Conservation (phyloP, 2,329 filamentous ascomycete species). For the Pleomassaria siparia region DNA sequence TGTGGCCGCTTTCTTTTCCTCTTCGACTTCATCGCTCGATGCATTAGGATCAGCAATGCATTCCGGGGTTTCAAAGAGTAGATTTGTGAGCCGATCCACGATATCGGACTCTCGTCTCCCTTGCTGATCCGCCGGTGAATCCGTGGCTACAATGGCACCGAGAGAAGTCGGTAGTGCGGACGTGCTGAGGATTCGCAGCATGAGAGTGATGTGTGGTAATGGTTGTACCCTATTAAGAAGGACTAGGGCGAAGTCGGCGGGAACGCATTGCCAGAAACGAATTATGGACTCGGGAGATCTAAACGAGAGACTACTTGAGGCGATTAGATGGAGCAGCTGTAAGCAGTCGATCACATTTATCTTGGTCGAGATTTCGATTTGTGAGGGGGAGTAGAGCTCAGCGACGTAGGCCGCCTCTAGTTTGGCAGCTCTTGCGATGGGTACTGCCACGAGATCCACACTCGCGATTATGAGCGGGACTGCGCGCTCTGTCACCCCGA, state of each 20-base stretch:
- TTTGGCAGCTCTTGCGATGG: conserved; percentile 43
- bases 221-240: conserved; percentile 69
- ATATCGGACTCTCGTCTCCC: conserved; percentile 48
- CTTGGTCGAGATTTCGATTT: conserved; percentile 54
- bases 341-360: conserved; percentile 66
- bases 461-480: conserved; percentile 48
- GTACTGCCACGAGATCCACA: conserved; percentile 58
- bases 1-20: not conserved
- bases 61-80: conserved; percentile 60
- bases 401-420: conserved; percentile 27
- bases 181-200: conserved; percentile 67
- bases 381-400: conserved; percentile 39
- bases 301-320: conserved; percentile 58
- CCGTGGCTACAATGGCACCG: conserved; percentile 61
- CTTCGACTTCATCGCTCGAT: not conserved
- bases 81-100: conserved; percentile 64
- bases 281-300: conserved; percentile 43
- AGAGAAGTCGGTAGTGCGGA: conserved; percentile 66
- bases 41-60: conserved; percentile 30
- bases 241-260: conserved; percentile 66
- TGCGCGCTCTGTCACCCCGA: conserved; percentile 60
- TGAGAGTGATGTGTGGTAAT: conserved; percentile 62
- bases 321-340: conserved; percentile 65
- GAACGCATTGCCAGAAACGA: conserved; percentile 68
- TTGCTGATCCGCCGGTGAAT: conserved; percentile 42